Conservation (phyloP, 305 asterid species). For the Euphrasia arctica region DNA sequence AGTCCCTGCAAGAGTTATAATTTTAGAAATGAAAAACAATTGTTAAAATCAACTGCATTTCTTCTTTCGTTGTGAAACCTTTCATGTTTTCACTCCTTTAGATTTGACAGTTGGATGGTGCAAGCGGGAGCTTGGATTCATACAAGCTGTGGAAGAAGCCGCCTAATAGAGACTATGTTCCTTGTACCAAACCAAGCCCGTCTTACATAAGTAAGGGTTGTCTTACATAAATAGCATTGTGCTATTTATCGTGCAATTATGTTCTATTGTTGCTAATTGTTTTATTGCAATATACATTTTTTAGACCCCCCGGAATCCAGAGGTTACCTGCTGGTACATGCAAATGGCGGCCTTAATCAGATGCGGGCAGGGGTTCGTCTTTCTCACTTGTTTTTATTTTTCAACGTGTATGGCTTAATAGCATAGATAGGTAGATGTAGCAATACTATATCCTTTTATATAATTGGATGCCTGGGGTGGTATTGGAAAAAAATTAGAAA, state of each 20-base stretch:
- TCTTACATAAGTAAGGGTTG: conserved; percentile 54
- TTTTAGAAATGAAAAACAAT: background rate
- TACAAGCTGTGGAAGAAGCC: conserved; percentile 85
- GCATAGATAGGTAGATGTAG: too few species aligned
- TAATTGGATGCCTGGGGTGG: background rate
- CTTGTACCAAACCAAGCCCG: conserved; percentile 66
- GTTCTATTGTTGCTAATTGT: conserved; percentile 28
- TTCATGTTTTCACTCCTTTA: conserved; percentile 79
- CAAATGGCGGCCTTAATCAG: conserved; percentile 98
- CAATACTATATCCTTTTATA: too few species aligned
- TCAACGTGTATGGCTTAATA: background rate
- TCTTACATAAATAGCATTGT: background rate
- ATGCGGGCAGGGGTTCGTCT: conserved; percentile 92
- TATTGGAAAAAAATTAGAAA: background rate
- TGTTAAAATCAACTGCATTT: conserved; percentile 15
- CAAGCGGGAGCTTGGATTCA: conserved; percentile 37
- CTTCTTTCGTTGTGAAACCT: conserved; percentile 28
- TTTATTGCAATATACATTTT: conserved; percentile 27
- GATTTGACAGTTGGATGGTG: conserved; percentile 82
- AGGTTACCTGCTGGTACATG: conserved; percentile 85
- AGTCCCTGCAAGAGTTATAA: conserved; percentile 5
- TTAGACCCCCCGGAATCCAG: conserved; percentile 74
- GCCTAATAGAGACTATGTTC: conserved; percentile 76
- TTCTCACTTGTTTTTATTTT: conserved; percentile 13
- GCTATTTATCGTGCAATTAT: conserved; percentile 8